Conservation (phyloP, 805 yeast genomes). For the Zygoascus flipseniorum region DNA sequence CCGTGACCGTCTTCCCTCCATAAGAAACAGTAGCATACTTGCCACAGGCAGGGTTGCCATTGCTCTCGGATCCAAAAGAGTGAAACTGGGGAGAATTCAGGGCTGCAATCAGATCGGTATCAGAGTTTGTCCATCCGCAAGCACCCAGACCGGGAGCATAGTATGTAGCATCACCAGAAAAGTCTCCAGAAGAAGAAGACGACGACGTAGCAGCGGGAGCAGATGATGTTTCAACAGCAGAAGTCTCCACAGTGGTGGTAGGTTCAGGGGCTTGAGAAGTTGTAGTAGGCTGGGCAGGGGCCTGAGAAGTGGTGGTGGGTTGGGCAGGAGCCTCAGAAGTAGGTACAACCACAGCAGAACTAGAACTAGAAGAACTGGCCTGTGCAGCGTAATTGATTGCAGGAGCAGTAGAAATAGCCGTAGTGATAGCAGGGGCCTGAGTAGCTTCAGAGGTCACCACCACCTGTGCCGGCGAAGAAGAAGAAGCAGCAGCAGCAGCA, state of each 20-base stretch:
- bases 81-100: constrained; percentile 25
- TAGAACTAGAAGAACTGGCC: constrained; percentile 2
- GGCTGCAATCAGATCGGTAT: constrained; percentile 46
- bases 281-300: constrained; percentile 11
- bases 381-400: constrained; percentile 10
- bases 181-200: constrained; percentile 19
- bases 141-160: constrained; percentile 36
- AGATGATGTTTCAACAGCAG: constrained; percentile 9
- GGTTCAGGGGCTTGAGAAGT: constrained; percentile 13
- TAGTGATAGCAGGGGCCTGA: constrained; percentile 10
- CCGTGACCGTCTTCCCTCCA: constrained; percentile 45
- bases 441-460: constrained; percentile 8
- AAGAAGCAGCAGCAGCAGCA: constrained; percentile 3
- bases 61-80: constrained; percentile 11
- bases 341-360: constrained; percentile 6
- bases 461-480: constrained; percentile 6
- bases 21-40: constrained; percentile 19
- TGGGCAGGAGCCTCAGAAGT: constrained; percentile 10
- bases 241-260: constrained; percentile 6
- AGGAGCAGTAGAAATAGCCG: constrained; percentile 8
- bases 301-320: constrained; percentile 7
- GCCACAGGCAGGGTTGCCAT: constrained; percentile 12
- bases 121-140: constrained; percentile 42
- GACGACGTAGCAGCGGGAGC: constrained; percentile 12
- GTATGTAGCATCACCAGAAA: constrained; percentile 20